Evolutionary conservation across 441 rosid genomes (phyloP).

Genomic region (Raphanus hybrid): DNA sequence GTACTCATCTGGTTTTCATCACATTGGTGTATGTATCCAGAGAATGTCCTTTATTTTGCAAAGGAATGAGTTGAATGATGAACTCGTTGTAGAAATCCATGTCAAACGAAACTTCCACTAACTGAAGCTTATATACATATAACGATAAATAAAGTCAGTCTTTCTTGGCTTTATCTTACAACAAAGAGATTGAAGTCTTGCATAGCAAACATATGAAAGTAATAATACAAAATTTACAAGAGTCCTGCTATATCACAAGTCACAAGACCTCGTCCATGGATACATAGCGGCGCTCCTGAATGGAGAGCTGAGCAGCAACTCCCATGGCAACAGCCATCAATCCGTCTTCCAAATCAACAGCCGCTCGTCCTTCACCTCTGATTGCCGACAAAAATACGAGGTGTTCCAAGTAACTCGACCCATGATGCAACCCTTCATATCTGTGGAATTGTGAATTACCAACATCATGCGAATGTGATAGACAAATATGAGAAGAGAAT

Average conservation of each 20-base stretch:
- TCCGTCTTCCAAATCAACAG: conserved; percentile 85
- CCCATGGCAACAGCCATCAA: conserved; percentile 93
- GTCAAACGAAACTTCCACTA: not conserved
- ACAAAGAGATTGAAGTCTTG: not conserved
- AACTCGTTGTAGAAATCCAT: not conserved
- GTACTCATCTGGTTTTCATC: too few relatives aligned
- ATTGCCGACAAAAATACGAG: conserved; percentile 72
- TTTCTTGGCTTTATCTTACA: not conserved
- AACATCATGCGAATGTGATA: conserved; percentile 1
- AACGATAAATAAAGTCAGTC: not conserved
- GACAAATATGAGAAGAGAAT: not conserved
- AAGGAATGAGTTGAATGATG: too few relatives aligned
- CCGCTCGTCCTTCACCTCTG: conserved; percentile 61
- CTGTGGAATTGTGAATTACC: conserved; percentile 56
- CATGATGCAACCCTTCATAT: conserved; percentile 90
- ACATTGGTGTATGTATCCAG: too few relatives aligned
- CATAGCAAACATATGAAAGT: conserved; percentile 10
- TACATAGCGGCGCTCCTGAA: conserved; percentile 70
- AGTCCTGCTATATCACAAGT: not conserved
- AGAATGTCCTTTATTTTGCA: too few relatives aligned
- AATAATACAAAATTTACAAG: not conserved
- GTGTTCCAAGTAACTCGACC: conserved; percentile 95
- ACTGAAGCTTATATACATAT: conserved; percentile 2
- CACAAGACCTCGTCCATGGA: conserved; percentile 66
- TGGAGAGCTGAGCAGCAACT: conserved; percentile 96